A percentile compares a stretch with the other conserved stretches of the same genome.
phyloP scores from a whole-genome alignment of 1,284 basidiomycete species.

The Leucoagaricus sp. region DNA sequence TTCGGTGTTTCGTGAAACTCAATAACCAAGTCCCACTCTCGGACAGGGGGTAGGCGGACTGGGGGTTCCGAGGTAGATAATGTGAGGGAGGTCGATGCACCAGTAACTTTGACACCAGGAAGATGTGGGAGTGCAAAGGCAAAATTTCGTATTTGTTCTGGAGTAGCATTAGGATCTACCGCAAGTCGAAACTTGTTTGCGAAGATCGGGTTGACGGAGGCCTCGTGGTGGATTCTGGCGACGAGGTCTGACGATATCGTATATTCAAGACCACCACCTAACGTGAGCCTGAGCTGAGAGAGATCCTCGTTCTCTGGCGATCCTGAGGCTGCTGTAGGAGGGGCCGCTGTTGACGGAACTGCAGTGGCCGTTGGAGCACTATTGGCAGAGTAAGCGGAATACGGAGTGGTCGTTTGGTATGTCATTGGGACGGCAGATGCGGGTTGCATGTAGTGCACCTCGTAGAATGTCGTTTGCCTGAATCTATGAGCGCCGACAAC shows the following conservation, averaged over 20 bases:
- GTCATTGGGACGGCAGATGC: constrained; percentile 11
- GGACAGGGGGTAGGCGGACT: constrained; percentile 31
- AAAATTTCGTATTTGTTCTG: constrained; percentile 16
- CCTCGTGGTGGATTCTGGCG: constrained; percentile 14
- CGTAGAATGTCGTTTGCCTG: constrained; percentile 62
- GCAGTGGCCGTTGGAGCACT: constrained; percentile 6
- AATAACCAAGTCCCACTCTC: constrained; percentile 66
- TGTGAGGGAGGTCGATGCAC: constrained; percentile 17
- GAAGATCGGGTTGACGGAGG: constrained; percentile 15
- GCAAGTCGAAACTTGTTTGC: constrained; percentile 14
- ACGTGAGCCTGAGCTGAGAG: constrained; percentile 20
- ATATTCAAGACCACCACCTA: constrained; percentile 14
- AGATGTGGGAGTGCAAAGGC: constrained; percentile 14
- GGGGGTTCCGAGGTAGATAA: constrained; percentile 20
- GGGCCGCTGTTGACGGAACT: constrained; percentile 19
- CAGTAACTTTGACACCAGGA: constrained; percentile 12
- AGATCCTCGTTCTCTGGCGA: constrained; percentile 22
- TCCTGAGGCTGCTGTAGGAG: constrained; percentile 10
- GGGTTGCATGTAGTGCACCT: constrained; percentile 50
- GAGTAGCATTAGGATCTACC: constrained; percentile 9
- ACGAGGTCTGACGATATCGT: constrained; percentile 15
- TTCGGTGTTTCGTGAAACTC: constrained; percentile 63
- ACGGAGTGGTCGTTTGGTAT: constrained; percentile 7
- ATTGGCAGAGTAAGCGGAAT: constrained; percentile 10
- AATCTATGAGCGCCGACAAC: constrained; percentile 75